Base-by-base conservation (phyloP, 2,329 filamentous ascomycete genomes). In the Aspergillus intermedius region DNA sequence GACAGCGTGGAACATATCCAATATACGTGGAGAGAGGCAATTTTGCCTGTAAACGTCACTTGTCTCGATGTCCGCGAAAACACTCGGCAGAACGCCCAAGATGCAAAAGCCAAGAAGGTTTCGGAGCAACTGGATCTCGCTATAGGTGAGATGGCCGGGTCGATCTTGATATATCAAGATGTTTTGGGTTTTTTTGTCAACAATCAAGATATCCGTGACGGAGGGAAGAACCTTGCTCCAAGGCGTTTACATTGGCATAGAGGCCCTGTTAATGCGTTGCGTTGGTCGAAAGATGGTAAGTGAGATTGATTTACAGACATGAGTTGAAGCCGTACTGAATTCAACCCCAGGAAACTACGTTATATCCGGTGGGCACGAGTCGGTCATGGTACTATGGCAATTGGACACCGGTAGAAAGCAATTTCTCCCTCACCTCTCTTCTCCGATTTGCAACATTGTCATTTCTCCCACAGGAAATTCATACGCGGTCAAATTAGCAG, bases 181-280 rank as follows among this genome's bases (percentile, higher is more conserved):
- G 72, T 90, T 13, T 62, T 91, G 12, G 66, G 66, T 49, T 80
- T 80, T 53, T 73, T 87, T 34, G 61, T 69, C 50, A 65, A 63
- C 4, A 63, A 65, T 35, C 71, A 74, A 48, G 76, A 76, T 45
- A 67, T 65, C 42, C 65, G 45, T 66, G 72, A 61, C 72, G 74
- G 57, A 68, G 71, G 61, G 47, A 63, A 59, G 52, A 58, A 57
- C 30, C 59, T 76, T 12, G 63, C 80, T 37, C 75, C 79, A 17
- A 82, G 84, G 49, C 86, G 85, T 54, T 76, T 91, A 46, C 93
- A 97, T 67, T 98, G 93, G 93, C 93, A 98, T 68, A 81, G 90
- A 59, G 83, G 84, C 58, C 81, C 85, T 44, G 90, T 96, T 7
- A 84, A 87, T 59, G 80, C 88, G 8, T 77, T 95, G 49, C 95